Percentiles rank a stretch among this genome's conserved stretches.
These are phyloP conservation scores for Athelia psychrophila DNA, from an alignment of 1,284 basidiomycete species.

Conservation along the genomic window DNA sequence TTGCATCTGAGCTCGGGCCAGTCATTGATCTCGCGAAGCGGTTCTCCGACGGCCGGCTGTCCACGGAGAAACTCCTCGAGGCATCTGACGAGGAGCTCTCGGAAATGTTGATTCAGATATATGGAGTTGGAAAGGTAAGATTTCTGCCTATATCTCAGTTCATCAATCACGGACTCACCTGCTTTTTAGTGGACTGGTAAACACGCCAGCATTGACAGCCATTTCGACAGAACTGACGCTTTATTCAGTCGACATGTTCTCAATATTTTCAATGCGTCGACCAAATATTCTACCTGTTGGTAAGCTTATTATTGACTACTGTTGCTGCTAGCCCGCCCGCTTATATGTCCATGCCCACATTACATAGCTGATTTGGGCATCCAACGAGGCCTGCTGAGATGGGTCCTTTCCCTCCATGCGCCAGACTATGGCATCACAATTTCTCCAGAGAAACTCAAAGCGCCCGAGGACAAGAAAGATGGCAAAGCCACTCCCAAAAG, in stretches of 20 bases:
- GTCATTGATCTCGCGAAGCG: conserved; percentile 76
- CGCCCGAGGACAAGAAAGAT: conserved; percentile 12
- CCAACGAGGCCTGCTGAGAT: conserved; percentile 74
- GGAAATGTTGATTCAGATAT: conserved; percentile 72
- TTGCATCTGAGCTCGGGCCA: conserved; percentile 22
- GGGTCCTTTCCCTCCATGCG: conserved; percentile 70
- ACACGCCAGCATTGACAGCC: not conserved
- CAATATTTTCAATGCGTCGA: conserved; percentile 82
- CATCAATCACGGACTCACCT: not conserved
- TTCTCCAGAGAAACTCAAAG: conserved; percentile 49
- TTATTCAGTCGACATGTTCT: conserved; percentile 78
- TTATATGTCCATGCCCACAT: not conserved
- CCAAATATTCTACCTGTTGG: conserved; percentile 82
- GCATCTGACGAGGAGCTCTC: conserved; percentile 75
- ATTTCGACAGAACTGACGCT: not conserved
- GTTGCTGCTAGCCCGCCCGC: not conserved
- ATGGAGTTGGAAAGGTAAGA: conserved; percentile 73
- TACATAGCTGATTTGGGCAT: conserved; percentile 74
- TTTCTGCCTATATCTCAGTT: conserved; percentile 1
- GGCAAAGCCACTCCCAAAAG: conserved; percentile 4
- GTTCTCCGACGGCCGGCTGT: conserved; percentile 77
- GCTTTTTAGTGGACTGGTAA: conserved; percentile 48
- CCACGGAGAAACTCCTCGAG: conserved; percentile 65
- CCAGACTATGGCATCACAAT: conserved; percentile 45
- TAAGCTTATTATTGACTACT: conserved; percentile 26